Evolutionary conservation across 148 eudicot species (phyloP), one percentile per base, ranked within the genome.

Genomic region (Talinum fruticosum): DNA sequence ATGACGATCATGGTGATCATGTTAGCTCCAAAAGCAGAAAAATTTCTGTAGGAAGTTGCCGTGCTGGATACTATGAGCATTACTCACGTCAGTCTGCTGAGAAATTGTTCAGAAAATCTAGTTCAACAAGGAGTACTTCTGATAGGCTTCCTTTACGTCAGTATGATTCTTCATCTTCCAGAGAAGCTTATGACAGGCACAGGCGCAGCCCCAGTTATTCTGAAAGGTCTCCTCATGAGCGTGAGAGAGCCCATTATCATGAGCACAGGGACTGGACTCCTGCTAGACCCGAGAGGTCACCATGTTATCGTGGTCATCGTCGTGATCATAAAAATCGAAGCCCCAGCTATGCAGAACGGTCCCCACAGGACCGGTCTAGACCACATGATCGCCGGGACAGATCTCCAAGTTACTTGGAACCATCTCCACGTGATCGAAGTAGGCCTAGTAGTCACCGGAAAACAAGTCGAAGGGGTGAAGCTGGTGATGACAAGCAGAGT

Each of bases 131-230:
- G 75, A 81, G 74, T 70, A 71, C 82, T 34, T 77, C 90, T 34
- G 96, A 92, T 79, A 90, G 86, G 88, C 80, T 83, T 57, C 81
- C 91, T 76, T 72, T 85, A 28, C 89, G 97, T 23, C 88, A 91
- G 78, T 78, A 86, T 86, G 96, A 89, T 66, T 79, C 87, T 61
- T 65, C 83, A 32, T 76, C 92, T 13, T 84, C 94, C 13, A 87
- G 88, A 76, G 80, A 79, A 28, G 80, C 51, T 62, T 83, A 86
- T 85, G 97, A 92, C 80, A 87, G 85, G 79, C 84, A 84, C 66
- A 89, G 84, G 76, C 80, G 83, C 76, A 87, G 96, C 69, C 98
- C 97, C 28, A 89, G 83, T 80, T 92, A 81, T 79, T 77, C 88
- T 71, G 95, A 92, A 69, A 78, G 88, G 89, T 94, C 94, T 76